Base-by-base conservation (phyloP, 2,329 filamentous ascomycete genomes). In the Leptodontidium sp. region DNA sequence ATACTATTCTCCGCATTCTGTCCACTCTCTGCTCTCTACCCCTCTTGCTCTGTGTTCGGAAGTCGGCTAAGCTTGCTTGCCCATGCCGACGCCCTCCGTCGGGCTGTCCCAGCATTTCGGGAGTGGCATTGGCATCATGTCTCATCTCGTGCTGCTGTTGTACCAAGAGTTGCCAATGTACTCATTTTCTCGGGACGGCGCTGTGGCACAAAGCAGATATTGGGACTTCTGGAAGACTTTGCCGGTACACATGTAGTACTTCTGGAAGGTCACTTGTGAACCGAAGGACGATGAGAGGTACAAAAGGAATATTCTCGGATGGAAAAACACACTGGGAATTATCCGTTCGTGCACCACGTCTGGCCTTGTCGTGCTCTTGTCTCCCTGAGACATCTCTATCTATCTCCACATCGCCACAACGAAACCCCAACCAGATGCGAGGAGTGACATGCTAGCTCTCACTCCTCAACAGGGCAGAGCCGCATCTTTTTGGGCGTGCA, bases 21-120 rank as follows among this genome's bases (percentile, higher is more conserved):
- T 24, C 35, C 55, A 40, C 55, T 40, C 35, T 58, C 35, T 35
- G 32, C 29, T 57, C 29, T 32, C 29, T 32, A 21, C 29, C 29
- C 29, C 29, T 32, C 29, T 32, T 32, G 29, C 29, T 32, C 29
- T 21, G 35, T 58, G 55, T 49, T 61, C 58, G 58, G 58, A 61
- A 61, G 58, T 40, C 55, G 55, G 32, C 55, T 58, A 29, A 15
- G 55, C 55, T 40, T 58, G 55, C 32, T 24, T 40, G 35, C 55
- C 38, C 55, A 21, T 40, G 35, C 55, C 55, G 53, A 57, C 29
- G 38, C 57, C 57, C 57, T 21, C 21, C 21, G 35, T 45, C 52
- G 38, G 38, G 57, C 21, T 45, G 5, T 68, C 68, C 68, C 68
- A 65, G 61, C 65, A 49, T 61, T 38, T 65, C 65, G 68, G 68